These are phyloP conservation scores for Farysia itapuensis DNA, from an alignment of 1,284 basidiomycete genomes.

Conservation along the genomic window DNA sequence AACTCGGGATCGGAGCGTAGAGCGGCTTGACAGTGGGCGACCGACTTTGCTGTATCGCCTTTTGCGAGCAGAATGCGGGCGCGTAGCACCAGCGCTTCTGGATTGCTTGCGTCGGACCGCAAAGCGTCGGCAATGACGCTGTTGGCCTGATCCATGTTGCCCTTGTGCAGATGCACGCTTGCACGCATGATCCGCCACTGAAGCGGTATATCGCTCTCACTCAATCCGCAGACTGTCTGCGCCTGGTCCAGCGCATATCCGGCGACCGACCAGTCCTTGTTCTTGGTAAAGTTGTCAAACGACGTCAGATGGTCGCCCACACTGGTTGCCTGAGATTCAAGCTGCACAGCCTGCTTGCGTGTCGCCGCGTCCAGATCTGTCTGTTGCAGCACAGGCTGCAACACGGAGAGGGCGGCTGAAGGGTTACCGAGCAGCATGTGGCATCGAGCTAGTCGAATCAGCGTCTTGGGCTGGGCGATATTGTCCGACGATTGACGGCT, in stretches of 20 bases:
- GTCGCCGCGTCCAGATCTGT: constrained; percentile 9
- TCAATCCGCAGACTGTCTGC: constrained; percentile 23
- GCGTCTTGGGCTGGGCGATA: constrained; percentile 42
- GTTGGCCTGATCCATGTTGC: constrained; percentile 47
- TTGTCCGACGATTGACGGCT: constrained; percentile 17
- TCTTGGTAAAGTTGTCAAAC: constrained; percentile 68
- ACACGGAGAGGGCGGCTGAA: constrained; percentile 22
- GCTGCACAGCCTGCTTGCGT: constrained; percentile 33
- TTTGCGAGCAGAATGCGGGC: constrained; percentile 77
- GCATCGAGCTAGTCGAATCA: constrained; percentile 48
- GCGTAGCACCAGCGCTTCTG: constrained; percentile 77
- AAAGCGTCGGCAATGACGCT: constrained; percentile 69
- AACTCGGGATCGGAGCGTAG: constrained; percentile 79
- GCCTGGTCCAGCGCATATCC: constrained; percentile 51
- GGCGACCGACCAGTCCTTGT: constrained; percentile 64
- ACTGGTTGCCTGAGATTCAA: constrained; percentile 33
- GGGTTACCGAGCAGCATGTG: constrained; percentile 49
- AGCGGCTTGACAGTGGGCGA: constrained; percentile 73
- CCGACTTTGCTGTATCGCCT: constrained; percentile 70
- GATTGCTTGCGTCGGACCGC: constrained; percentile 71
- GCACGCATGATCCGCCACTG: constrained; percentile 40
- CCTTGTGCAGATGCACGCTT: constrained; percentile 38
- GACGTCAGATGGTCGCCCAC: constrained; percentile 61
- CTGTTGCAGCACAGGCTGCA: constrained; percentile 15
- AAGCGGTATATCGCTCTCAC: constrained; percentile 34